These are phyloP conservation scores for Cercospora sp. DNA, from an alignment of 2,329 filamentous ascomycete species.

Conservation along the genomic window DNA sequence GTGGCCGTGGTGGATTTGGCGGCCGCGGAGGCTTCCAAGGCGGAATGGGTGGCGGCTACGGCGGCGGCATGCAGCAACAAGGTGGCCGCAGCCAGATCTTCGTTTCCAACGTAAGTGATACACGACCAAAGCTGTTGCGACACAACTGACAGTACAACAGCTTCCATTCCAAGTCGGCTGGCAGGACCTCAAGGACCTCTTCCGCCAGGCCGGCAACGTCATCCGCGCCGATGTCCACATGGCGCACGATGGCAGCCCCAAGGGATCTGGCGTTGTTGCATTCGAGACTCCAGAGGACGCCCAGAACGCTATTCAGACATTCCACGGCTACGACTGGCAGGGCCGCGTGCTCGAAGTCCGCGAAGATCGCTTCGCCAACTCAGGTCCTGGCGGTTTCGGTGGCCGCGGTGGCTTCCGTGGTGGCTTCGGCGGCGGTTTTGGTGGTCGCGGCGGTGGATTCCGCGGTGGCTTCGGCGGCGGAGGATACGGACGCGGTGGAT, in stretches of 20 bases:
- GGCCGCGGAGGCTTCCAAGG: slow-evolving; percentile 49
- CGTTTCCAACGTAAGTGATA: slow-evolving; percentile 75
- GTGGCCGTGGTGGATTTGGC: slow-evolving; percentile 48
- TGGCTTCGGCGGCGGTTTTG: slow-evolving; percentile 45
- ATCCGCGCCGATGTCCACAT: slow-evolving; percentile 94
- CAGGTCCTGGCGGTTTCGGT: slow-evolving; percentile 44
- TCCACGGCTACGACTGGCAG: slow-evolving; percentile 99
- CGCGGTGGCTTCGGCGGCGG: slow-evolving; percentile 40
- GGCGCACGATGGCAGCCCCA: slow-evolving; percentile 87
- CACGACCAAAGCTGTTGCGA: neutral
- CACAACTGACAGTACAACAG: slow-evolving; percentile 53
- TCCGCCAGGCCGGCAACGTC: slow-evolving; percentile 90
- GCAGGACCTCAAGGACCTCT: slow-evolving; percentile 98
- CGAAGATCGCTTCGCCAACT: slow-evolving; percentile 86
- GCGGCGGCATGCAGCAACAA: slow-evolving; percentile 53
- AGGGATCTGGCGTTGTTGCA: slow-evolving; percentile 94
- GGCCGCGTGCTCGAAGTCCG: slow-evolving; percentile 90
- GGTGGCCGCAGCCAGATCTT: slow-evolving; percentile 87
- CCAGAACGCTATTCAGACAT: slow-evolving; percentile 92
- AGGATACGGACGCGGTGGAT: slow-evolving; percentile 50
- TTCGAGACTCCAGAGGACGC: slow-evolving; percentile 95
- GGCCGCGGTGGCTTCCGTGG: slow-evolving; percentile 43
- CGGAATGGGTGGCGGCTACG: slow-evolving; percentile 46
- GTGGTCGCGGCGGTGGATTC: slow-evolving; percentile 50
- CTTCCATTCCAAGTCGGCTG: slow-evolving; percentile 96